Conservation (phyloP, 345 rosid genomes). For the Abelmoschus esculentus region DNA sequence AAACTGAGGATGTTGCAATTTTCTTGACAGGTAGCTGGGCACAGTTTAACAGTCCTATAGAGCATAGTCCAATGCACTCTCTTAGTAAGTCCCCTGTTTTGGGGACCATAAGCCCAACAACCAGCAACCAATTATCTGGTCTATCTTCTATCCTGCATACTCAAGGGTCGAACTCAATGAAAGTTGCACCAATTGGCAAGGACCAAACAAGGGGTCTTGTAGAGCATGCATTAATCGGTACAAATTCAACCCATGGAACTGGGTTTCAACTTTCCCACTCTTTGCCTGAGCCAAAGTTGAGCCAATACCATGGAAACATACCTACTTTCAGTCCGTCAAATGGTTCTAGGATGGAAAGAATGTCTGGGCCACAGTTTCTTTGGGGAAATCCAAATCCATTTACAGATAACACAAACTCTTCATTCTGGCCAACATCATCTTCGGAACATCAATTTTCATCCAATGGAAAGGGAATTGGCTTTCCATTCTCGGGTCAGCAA, state of each 20-base stretch:
- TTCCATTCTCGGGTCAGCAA: constrained; percentile 38
- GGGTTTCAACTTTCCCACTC: constrained; percentile 41
- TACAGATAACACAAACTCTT: constrained; percentile 44
- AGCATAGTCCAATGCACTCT: constrained; percentile 37
- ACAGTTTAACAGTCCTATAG: constrained; percentile 48
- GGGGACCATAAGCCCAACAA: constrained; percentile 38
- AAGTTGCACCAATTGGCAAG: constrained; percentile 42
- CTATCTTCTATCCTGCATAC: constrained; percentile 43
- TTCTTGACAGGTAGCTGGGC: constrained; percentile 43
- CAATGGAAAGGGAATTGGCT: constrained; percentile 35
- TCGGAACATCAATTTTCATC: constrained; percentile 51
- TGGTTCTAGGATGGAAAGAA: constrained; percentile 44
- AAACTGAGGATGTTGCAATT: constrained; percentile 9
- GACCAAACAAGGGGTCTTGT: constrained; percentile 35
- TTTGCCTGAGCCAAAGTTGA: constrained; percentile 43
- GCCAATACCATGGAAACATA: constrained; percentile 30
- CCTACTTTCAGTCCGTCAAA: constrained; percentile 42
- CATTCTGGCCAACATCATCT: constrained; percentile 61
- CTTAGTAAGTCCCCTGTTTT: constrained; percentile 37
- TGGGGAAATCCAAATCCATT: constrained; percentile 80
- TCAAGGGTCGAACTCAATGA: constrained; percentile 31
- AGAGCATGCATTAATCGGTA: constrained; percentile 33
- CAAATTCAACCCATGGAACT: constrained; percentile 32
- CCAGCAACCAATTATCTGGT: constrained; percentile 44
- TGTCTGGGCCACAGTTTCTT: constrained; percentile 84